Percentiles rank a stretch among this genome's conserved stretches.
Evolutionary conservation across 1,284 basidiomycete species (phyloP).

Genomic region (Puccinia polysora): DNA sequence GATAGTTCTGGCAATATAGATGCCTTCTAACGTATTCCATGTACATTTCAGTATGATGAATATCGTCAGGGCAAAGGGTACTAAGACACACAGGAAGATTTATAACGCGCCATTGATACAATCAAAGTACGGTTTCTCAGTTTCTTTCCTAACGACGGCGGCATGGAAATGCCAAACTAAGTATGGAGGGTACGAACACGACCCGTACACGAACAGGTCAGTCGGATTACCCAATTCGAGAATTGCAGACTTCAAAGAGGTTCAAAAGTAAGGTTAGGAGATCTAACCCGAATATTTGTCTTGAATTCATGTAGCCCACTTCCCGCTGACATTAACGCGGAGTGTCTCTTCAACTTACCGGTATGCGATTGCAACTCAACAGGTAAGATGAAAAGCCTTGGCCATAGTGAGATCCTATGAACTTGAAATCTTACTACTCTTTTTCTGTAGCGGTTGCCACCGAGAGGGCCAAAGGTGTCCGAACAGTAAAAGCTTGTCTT

Average conservation of each 20-base stretch:
- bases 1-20: not conserved
- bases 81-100: constrained; percentile 23
- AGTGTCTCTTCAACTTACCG: constrained; percentile 42
- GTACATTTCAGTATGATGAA: constrained; percentile 34
- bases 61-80: constrained; percentile 39
- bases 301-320: constrained; percentile 20
- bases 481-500: constrained; percentile 36
- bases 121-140: constrained; percentile 34
- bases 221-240: not conserved
- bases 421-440: not conserved
- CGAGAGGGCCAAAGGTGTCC: constrained; percentile 16
- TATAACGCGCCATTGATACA: constrained; percentile 28
- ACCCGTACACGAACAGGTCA: constrained; percentile 40
- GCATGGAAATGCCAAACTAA: constrained; percentile 43
- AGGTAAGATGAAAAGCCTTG: not conserved
- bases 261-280: no score
- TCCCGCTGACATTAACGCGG: constrained; percentile 36
- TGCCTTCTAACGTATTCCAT: not conserved
- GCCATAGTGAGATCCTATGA: not conserved
- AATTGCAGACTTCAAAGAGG: no score
- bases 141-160: constrained; percentile 23
- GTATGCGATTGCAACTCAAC: constrained; percentile 36
- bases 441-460: constrained; percentile 1
- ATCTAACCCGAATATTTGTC: not conserved
- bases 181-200: constrained; percentile 34